Evolutionary conservation across 2,329 filamentous ascomycete species (phyloP).

Genomic region (Penicillium sp.): DNA sequence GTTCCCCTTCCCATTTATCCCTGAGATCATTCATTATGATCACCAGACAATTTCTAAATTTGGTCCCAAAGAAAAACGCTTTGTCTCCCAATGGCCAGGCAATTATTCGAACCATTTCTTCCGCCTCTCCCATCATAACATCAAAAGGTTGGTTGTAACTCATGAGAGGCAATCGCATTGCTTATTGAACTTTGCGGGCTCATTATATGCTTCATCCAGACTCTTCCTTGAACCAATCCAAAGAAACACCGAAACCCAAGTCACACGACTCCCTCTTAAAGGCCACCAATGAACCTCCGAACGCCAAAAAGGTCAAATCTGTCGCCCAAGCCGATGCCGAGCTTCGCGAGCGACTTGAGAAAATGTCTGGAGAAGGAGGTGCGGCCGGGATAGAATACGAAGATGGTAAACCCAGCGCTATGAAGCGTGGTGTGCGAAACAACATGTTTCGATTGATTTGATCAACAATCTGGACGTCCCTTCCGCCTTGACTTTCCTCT

Average conservation of each 20-base stretch:
- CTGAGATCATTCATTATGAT: neutral
- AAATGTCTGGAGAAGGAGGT: conserved; percentile 70
- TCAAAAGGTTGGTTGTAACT: neutral
- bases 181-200: neutral
- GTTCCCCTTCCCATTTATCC: neutral
- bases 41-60: neutral
- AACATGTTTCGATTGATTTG: conserved; percentile 77
- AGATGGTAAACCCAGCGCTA: conserved; percentile 70
- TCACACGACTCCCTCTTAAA: conserved; percentile 1
- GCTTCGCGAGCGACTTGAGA: conserved; percentile 67
- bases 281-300: conserved; percentile 10
- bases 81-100: neutral
- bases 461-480: conserved; percentile 17
- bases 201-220: neutral
- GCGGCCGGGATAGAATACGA: conserved; percentile 75
- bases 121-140: neutral
- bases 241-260: neutral
- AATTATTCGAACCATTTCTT: conserved; percentile 6
- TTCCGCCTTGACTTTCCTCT: neutral
- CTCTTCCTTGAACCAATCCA: neutral
- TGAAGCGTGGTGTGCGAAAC: conserved; percentile 74
- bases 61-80: neutral
- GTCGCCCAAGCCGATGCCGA: conserved; percentile 69
- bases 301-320: conserved; percentile 54
- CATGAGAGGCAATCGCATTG: neutral